phyloP scores from a whole-genome alignment of 768 basidiomycete species.

The Podaxis sp. region DNA sequence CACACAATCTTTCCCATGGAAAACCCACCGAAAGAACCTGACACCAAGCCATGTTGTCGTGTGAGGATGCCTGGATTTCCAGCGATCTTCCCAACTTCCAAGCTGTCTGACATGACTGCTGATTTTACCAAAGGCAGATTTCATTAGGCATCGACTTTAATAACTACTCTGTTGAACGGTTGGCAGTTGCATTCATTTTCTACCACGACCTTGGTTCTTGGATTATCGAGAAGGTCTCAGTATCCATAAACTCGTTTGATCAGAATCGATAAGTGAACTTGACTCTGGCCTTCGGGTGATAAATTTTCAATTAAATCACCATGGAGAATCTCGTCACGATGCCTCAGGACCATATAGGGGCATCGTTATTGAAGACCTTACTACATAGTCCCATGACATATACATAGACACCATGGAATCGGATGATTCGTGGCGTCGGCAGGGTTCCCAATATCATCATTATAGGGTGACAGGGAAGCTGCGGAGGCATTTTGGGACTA shows the following conservation, averaged over 20 bases:
- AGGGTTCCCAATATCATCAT: not conserved
- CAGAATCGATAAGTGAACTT: not conserved
- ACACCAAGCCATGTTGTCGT: too few relatives aligned
- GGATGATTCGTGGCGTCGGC: not conserved
- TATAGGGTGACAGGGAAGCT: constrained; percentile 2
- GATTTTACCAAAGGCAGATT: not conserved
- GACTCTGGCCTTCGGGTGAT: not conserved
- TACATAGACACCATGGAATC: not conserved
- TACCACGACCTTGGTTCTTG: not conserved
- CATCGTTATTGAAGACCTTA: not conserved
- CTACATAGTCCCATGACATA: not conserved
- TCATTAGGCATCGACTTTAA: not conserved
- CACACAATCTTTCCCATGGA: not conserved
- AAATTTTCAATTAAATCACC: constrained; percentile 9
- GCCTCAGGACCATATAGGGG: not conserved
- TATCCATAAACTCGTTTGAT: not conserved
- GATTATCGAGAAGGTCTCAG: not conserved
- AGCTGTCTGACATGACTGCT: not conserved
- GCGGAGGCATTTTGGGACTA: constrained; percentile 1
- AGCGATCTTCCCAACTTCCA: not conserved
- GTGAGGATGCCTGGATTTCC: too few relatives aligned
- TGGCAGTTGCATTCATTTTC: not conserved
- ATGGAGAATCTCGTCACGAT: not conserved
- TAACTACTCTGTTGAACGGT: not conserved
- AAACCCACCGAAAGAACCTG: not conserved